Base-by-base conservation (phyloP, 1,139 yeast genomes). In the Insectozyma bohioensis region DNA sequence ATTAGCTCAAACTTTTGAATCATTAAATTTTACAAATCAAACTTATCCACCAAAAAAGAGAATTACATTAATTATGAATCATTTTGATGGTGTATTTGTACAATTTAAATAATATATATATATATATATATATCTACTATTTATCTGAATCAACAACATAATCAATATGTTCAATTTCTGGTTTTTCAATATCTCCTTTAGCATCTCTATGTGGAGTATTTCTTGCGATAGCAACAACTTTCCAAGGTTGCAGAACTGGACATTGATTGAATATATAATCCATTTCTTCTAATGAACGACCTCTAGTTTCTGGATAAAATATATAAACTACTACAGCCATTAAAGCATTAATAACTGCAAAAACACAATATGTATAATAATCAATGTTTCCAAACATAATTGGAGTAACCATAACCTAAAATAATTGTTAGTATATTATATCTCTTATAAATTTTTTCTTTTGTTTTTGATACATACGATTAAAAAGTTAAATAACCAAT, bases 231-330 rank as follows among this genome's bases (percentile, higher is more conserved):
- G 49, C 47, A 12, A 64, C 71, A 12, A 55, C 62, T 41, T 60
- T 48, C 71, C 70, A 64, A 3, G 70, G 70, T 35, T 55, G 46
- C 37, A 40, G 42, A 10, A 53, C 51, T 3, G 68, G 68, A 7
- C 67, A 62, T 30, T 54, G 59, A 29, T 53, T 66, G 48, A 76
- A 79, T 42, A 82, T 79, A 43, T 73, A 64, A 50, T 78, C 84
- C 55, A 79, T 61, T 50, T 78, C 82, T 51, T 78, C 84, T 47
- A 78, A 63, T 3, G 80, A 69, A 35, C 74, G 61, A 16, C 74
- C 78, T 47, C 75, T 73, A 2, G 85, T 78, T 51, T 79, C 85
- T 2, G 85, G 85, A 32, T 75, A 70, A 40, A 75, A 67, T 41
- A 74, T 61, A 52, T 68, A 77, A 13, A 76, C 64, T 16, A 63